Evolutionary conservation across 2,329 filamentous ascomycete species (phyloP).

Genomic region (Hymenoscyphus albidus): DNA sequence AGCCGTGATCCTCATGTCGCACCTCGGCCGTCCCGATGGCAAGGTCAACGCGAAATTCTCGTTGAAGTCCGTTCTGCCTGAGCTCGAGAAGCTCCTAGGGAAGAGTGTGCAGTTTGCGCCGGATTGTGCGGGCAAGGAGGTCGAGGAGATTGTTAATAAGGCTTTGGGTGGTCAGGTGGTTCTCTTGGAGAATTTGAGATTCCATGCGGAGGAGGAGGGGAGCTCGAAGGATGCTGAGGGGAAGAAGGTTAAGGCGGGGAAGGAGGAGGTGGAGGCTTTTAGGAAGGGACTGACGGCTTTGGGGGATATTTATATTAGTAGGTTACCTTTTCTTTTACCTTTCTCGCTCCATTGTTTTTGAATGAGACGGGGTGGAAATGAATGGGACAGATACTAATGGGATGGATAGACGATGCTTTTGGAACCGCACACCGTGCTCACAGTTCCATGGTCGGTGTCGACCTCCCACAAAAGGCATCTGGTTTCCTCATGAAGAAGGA

Average conservation of each 20-base stretch:
- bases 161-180: constrained; percentile 79
- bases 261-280: constrained; percentile 87
- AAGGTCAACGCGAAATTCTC: constrained; percentile 90
- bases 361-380: not conserved
- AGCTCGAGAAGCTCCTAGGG: constrained; percentile 83
- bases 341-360: too few species aligned
- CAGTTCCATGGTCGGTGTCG: constrained; percentile 97
- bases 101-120: constrained; percentile 83
- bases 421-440: constrained; percentile 97
- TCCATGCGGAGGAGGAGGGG: constrained; percentile 97
- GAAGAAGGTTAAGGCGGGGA: constrained; percentile 98
- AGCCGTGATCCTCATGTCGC: constrained; percentile 94
- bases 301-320: constrained; percentile 94
- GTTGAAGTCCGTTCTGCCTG: constrained; percentile 83
- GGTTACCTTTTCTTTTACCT: constrained; percentile 38
- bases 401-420: constrained; percentile 79
- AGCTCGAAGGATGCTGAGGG: constrained; percentile 89
- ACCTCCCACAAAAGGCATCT: constrained; percentile 93
- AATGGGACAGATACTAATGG: constrained; percentile 17
- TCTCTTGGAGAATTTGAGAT: constrained; percentile 94
- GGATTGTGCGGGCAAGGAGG: constrained; percentile 85
- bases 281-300: constrained; percentile 91
- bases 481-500: constrained; percentile 99
- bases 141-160: constrained; percentile 84
- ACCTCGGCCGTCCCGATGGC: constrained; percentile 93